phyloP scores from a whole-genome alignment of 805 yeast genomes.

The Isabelozyma pseudorhagii region DNA sequence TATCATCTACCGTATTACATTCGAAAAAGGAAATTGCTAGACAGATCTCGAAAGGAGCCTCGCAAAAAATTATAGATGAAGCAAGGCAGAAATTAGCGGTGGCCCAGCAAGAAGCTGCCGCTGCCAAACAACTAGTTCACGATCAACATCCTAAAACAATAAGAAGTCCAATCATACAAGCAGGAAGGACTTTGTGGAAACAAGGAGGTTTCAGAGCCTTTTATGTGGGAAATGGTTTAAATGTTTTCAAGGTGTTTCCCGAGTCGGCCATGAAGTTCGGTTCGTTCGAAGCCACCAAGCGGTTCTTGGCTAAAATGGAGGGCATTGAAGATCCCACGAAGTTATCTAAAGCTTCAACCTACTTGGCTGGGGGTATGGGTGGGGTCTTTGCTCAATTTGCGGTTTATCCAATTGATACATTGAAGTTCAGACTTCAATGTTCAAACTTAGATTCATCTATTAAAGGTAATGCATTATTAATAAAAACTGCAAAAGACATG shows the following conservation, averaged over 20 bases:
- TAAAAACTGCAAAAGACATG: slow-evolving; percentile 73
- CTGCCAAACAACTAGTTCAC: slow-evolving; percentile 23
- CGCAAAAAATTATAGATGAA: slow-evolving; percentile 31
- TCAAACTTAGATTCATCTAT: slow-evolving; percentile 67
- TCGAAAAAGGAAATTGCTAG: slow-evolving; percentile 45
- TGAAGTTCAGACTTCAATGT: slow-evolving; percentile 91
- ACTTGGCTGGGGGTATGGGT: slow-evolving; percentile 92
- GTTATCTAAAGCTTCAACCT: slow-evolving; percentile 74
- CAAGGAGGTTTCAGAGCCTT: slow-evolving; percentile 88
- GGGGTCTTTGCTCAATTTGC: slow-evolving; percentile 92
- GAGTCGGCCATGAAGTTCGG: slow-evolving; percentile 98
- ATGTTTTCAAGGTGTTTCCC: slow-evolving; percentile 91
- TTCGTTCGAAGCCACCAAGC: slow-evolving; percentile 84
- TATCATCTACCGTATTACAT: slow-evolving; percentile 65
- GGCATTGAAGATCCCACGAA: slow-evolving; percentile 70
- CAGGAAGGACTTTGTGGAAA: slow-evolving; percentile 74
- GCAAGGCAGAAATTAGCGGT: slow-evolving; percentile 27
- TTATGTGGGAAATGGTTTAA: slow-evolving; percentile 93
- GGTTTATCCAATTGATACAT: slow-evolving; percentile 93
- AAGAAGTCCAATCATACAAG: slow-evolving; percentile 74
- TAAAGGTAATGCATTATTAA: slow-evolving; percentile 59
- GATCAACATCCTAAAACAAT: slow-evolving; percentile 41
- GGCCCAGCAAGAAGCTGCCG: slow-evolving; percentile 22
- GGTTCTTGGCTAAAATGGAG: slow-evolving; percentile 67
- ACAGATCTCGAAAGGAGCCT: slow-evolving; percentile 33